Evolutionary conservation across 2,329 filamentous ascomycete genomes (phyloP).

Genomic region (Aspergillus latus): DNA sequence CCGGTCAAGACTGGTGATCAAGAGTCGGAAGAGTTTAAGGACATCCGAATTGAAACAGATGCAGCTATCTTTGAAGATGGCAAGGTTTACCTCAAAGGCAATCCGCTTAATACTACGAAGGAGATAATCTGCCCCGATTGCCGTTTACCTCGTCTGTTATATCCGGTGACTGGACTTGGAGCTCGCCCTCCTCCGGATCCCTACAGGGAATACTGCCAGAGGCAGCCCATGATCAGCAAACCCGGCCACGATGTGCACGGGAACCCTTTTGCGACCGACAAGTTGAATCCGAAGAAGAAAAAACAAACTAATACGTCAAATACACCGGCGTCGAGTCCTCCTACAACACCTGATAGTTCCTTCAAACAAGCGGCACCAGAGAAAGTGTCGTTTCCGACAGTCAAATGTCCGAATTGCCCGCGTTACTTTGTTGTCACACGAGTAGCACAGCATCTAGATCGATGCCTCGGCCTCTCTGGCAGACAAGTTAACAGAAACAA

Average conservation of each 20-base stretch:
- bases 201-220: conserved; percentile 58
- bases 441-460: conserved; percentile 62
- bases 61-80: conserved; percentile 55
- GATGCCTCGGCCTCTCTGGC: conserved; percentile 59
- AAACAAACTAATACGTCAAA: conserved; percentile 38
- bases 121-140: conserved; percentile 62
- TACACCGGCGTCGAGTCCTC: conserved; percentile 37
- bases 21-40: conserved; percentile 37
- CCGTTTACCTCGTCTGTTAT: conserved; percentile 59
- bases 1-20: conserved; percentile 35
- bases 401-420: conserved; percentile 60
- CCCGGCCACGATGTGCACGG: conserved; percentile 64
- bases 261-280: conserved; percentile 46
- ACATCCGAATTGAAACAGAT: conserved; percentile 48
- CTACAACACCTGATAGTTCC: conserved; percentile 34
- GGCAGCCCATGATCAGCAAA: conserved; percentile 57
- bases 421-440: conserved; percentile 61
- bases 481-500: conserved; percentile 51
- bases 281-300: conserved; percentile 49
- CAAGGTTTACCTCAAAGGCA: conserved; percentile 56
- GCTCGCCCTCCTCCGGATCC: conserved; percentile 51
- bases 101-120: conserved; percentile 58
- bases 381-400: conserved; percentile 41
- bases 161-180: conserved; percentile 55
- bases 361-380: conserved; percentile 33